Base-by-base conservation (phyloP, 179 eudicot genomes). In the Silene coronaria region DNA sequence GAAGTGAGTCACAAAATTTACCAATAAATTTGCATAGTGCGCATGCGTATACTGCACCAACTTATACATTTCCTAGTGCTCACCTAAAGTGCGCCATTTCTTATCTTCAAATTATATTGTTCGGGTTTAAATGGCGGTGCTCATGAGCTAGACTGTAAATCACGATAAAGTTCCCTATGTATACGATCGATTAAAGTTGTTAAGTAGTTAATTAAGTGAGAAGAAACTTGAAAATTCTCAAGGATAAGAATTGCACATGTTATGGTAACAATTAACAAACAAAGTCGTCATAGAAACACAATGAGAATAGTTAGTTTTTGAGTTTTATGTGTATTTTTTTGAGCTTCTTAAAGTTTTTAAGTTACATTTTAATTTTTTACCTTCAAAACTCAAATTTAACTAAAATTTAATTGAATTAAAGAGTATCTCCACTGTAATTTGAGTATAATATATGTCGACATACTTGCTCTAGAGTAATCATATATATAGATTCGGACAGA, bases 81-180 rank as follows among this genome's bases (percentile, higher is more conserved):
- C 73, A 70, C 73, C 58, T 11, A 46, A 70, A 70, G 73, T 70
- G 73, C 73, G 10, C 73, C 73, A 70, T 70, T 46, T 26, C 73
- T 70, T 70, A 70, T 70, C 73, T 70, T 53, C 21, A 13, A n/a
- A 42, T 23, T 6, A 11, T 17, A 55, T 17, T 55, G 6, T 55
- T 55, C 21, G 34, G 34, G 4, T 30, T 30, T 4, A 17, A n/a
- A 2, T 55, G 1, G 6, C 17, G 59, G 5, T 13, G 5, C 21
- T 30, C 34, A 3, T 14, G 4, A 14, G 22, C 6, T 17, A 4
- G 21, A 14, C n/a, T 4, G 4, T 53, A 55, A 16, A n/a, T 55
- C 51, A 45, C 13, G 51, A 1, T 16, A 55, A 5, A 4, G 1
- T 16, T 55, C 22, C 60, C n/a, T n/a, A n/a, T n/a, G n/a, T n/a